Base-by-base conservation (phyloP, 192 early-diverging fungal species). In the Rhizophagus clarus region DNA sequence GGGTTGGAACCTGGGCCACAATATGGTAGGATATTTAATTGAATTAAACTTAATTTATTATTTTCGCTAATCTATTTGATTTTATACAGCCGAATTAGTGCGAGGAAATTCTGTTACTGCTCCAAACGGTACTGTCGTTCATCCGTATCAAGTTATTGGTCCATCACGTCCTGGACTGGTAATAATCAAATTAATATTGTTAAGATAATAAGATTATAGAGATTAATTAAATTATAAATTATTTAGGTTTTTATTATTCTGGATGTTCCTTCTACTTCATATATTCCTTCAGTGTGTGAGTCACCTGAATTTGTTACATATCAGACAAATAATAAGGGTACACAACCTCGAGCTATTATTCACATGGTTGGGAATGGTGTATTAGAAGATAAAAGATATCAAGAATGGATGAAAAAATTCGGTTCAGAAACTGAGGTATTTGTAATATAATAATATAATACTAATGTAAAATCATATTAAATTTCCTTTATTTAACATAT, bases 351-450 rank as follows among this genome's bases (percentile, higher is more conserved):
- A 22, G 76, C 90, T 26, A 85, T 97, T 14, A 81, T 97, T 15
- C 96, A 97, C 79, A 89, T 91, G 32, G 73, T 91, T 8, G 92
- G 91, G 0, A 82, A 88, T 7, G 85, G 85, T n/a, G 91, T 96
- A 10, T 56, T 95, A 9, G 83, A 88, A 61, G 88, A 93, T 74
- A 75, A 82, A 15, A 79, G 84, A 37, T 97, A 97, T 87, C 82
- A 82, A 45, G 83, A 72, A 31, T 97, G 96, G 96, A 94, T 94
- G 83, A 82, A 86, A 34, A 84, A 80, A 26, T 97, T 96, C 81
- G 91, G 89, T 6, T 17, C 84, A 20, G 81, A 91, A 31, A 92
- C 92, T n/a, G 80, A 90, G 81, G 90, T 91, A 80, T 61, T 20
- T 45, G 12, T 22, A 45, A 20, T 32, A 67, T 10, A 42, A 26